Evolutionary conservation across 208 protist genomes (phyloP).

Genomic region (Leishmania tropica): DNA sequence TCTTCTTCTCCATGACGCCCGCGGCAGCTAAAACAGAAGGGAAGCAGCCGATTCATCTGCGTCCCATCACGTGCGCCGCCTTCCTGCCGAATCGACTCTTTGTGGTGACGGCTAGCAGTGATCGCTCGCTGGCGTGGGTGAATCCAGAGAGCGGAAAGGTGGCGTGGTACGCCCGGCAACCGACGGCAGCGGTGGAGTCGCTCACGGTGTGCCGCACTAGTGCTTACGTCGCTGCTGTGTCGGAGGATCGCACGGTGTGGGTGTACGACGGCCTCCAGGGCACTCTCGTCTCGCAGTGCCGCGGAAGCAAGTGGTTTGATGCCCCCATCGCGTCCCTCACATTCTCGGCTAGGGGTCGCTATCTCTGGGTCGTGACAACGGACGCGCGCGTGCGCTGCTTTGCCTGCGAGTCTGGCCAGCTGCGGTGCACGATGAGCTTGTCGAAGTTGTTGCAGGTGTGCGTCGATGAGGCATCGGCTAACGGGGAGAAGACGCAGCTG

Average conservation of each 20-base stretch:
- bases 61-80: slow-evolving; percentile 38
- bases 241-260: slow-evolving; percentile 66
- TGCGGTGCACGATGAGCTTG: slow-evolving; percentile 47
- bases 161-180: slow-evolving; percentile 47
- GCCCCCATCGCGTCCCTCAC: slow-evolving; percentile 51
- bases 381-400: slow-evolving; percentile 68
- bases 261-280: slow-evolving; percentile 73
- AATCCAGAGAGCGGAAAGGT: slow-evolving; percentile 37
- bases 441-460: slow-evolving; percentile 31
- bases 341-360: slow-evolving; percentile 79
- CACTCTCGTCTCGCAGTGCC: slow-evolving; percentile 56
- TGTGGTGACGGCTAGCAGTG: slow-evolving; percentile 52
- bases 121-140: slow-evolving; percentile 63
- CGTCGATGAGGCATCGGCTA: neutral
- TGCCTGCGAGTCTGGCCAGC: slow-evolving; percentile 59
- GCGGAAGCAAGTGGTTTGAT: slow-evolving; percentile 52
- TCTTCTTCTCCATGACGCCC: slow-evolving; percentile 18
- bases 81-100: slow-evolving; percentile 53
- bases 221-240: slow-evolving; percentile 66
- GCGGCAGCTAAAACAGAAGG: neutral
- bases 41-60: slow-evolving; percentile 41
- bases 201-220: slow-evolving; percentile 47
- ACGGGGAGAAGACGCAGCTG: neutral
- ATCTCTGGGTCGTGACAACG: slow-evolving; percentile 64
- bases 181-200: slow-evolving; percentile 25